Evolutionary conservation across 2,329 filamentous ascomycete genomes (phyloP).

Genomic region (Arthrinium phaeospermum): DNA sequence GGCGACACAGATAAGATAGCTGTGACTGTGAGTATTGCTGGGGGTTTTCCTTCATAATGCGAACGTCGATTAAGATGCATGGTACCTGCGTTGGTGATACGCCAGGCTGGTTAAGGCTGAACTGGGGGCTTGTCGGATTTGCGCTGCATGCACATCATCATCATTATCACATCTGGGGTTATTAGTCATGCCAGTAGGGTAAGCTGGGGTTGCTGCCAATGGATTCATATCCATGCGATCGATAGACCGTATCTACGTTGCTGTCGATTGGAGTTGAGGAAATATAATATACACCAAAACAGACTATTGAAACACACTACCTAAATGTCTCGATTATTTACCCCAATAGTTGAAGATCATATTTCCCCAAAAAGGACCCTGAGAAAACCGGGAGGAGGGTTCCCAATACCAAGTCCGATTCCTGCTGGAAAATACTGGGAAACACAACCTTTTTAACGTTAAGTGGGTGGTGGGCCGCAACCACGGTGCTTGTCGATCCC

Average conservation of each 20-base stretch:
- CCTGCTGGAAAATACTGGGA: conserved; percentile 10
- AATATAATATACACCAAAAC: not conserved
- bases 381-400: not conserved
- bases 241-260: not conserved
- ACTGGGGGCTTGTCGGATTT: conserved; percentile 12
- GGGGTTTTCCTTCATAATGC: not conserved
- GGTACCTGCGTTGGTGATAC: conserved; percentile 17
- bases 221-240: not conserved
- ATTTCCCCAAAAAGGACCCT: conserved; percentile 12
- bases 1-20: not conserved
- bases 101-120: conserved; percentile 12
- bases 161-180: conserved; percentile 4
- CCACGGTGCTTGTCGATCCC: conserved; percentile 11
- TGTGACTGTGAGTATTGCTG: not conserved
- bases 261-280: not conserved
- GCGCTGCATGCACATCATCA: conserved; percentile 16
- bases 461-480: conserved; percentile 15
- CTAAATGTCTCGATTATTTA: not conserved
- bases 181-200: not conserved
- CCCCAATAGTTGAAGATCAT: conserved; percentile 14
- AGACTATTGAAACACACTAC: not conserved
- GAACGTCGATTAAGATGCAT: conserved; percentile 13
- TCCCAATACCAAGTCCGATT: not conserved
- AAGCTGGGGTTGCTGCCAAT: not conserved
- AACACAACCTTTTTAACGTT: conserved; percentile 11